These are phyloP conservation scores for Ophiobolus disseminans DNA, from an alignment of 2,329 filamentous ascomycete species.

Conservation along the genomic window DNA sequence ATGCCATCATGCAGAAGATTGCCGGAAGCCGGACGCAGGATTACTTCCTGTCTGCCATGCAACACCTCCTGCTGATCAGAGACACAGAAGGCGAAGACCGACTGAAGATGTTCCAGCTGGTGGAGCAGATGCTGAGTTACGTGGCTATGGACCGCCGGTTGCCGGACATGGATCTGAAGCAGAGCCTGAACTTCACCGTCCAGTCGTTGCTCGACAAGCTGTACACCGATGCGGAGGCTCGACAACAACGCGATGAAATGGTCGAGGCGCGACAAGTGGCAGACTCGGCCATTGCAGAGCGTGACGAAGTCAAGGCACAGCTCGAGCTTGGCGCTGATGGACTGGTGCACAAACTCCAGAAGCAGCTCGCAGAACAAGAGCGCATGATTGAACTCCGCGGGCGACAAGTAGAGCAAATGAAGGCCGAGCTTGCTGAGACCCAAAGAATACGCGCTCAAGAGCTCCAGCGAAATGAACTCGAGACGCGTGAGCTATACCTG, in stretches of 20 bases:
- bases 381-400: constrained; percentile 88
- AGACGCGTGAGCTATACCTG: constrained; percentile 94
- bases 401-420: constrained; percentile 85
- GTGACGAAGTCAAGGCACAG: constrained; percentile 90
- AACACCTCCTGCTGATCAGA: constrained; percentile 90
- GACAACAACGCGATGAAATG: constrained; percentile 90
- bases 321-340: constrained; percentile 93
- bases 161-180: constrained; percentile 97
- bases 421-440: constrained; percentile 85
- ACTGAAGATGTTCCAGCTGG: constrained; percentile 93
- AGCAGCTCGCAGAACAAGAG: constrained; percentile 90
- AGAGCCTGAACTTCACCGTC: constrained; percentile 96
- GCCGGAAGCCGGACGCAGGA: constrained; percentile 86
- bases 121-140: constrained; percentile 98
- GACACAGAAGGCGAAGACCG: constrained; percentile 92
- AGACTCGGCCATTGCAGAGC: constrained; percentile 93
- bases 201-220: constrained; percentile 94
- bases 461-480: constrained; percentile 90
- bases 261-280: constrained; percentile 90
- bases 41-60: constrained; percentile 94
- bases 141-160: constrained; percentile 96
- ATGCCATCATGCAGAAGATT: constrained; percentile 87
- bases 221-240: constrained; percentile 93
- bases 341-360: constrained; percentile 89
- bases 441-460: constrained; percentile 88